These are phyloP conservation scores for Linnemannia zychae DNA, from an alignment of 192 early-diverging fungal genomes.

Conservation along the genomic window DNA sequence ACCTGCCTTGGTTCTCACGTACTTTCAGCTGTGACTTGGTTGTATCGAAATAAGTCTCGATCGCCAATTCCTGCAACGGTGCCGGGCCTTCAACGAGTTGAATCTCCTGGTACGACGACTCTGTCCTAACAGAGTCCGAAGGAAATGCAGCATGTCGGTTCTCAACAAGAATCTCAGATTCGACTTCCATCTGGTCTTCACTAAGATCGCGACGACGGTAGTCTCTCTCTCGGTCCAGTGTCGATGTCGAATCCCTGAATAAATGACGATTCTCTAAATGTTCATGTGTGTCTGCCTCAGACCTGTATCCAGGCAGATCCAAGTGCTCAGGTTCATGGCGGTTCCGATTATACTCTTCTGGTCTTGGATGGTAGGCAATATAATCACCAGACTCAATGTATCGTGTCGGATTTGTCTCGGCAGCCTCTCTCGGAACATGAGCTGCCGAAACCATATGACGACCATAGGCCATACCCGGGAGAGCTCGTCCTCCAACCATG, in stretches of 20 bases:
- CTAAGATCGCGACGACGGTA: background rate
- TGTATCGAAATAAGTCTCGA: conserved; percentile 51
- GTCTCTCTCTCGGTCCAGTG: background rate
- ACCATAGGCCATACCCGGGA: conserved; percentile 18
- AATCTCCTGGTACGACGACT: conserved; percentile 22
- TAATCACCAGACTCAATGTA: background rate
- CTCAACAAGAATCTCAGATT: background rate
- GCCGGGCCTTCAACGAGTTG: background rate
- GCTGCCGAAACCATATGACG: conserved; percentile 24
- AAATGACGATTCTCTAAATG: conserved; percentile 3
- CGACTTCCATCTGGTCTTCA: conserved; percentile 11
- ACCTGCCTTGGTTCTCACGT: conserved; percentile 26
- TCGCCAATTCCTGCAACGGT: conserved; percentile 27
- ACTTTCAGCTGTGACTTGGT: conserved; percentile 49
- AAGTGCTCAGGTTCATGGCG: background rate
- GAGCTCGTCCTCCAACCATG: conserved; percentile 18
- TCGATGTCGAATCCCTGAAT: background rate
- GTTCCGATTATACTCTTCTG: background rate
- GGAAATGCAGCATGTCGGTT: conserved; percentile 12
- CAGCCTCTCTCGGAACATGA: background rate
- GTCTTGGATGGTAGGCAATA: background rate
- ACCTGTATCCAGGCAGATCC: background rate
- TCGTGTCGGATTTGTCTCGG: background rate
- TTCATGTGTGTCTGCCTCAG: background rate
- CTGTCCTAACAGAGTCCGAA: conserved; percentile 21